Evolutionary conservation across 768 basidiomycete species (phyloP), one percentile per base, ranked within the genome.

Genomic region (Rhodotorula paludigena): DNA sequence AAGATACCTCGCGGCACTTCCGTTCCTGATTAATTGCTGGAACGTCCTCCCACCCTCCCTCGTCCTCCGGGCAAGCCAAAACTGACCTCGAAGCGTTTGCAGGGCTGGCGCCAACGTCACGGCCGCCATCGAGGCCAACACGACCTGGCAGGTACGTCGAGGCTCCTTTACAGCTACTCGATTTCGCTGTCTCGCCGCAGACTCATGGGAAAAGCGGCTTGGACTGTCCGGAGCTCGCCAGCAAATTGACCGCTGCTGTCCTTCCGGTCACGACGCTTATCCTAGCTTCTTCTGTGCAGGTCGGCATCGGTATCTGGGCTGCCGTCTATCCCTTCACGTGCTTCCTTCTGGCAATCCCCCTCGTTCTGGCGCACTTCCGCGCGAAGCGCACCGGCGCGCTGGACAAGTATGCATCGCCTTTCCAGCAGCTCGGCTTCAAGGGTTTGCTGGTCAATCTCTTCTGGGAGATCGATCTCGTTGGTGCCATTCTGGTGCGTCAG

Each of bases 401-500:
- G 20, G 66, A 58, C 23, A 47, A 52, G 42, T 60, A 69, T 39
- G 42, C 44, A 30, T 60, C 71, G 5, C 68, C 75, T 12, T 76
- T 51, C 64, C 57, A 58, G 60, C 56, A 35, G 20, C 49, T 60
- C 55, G 64, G 52, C 21, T 51, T 47, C 48, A 61, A 56, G 41
- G 35, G 56, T 4, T 51, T 74, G n/a, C 42, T 57, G 30, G 33
- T 57, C 33, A 66, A 68, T 23, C 63, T 79, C 16, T 77, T 77
- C 71, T 77, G 76, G 76, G 76, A 79, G 57, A 54, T 77, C 30
- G 78, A 79, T 63, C 64, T 78, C 47, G 57, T 78, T 59, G 78
- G 78, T n/a, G 49, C 78, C 15, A 64, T 79, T 57, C 69, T 79
- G 25, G 60, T 47, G 44, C 25, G 58, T 48, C n/a, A n/a, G n/a